Base-by-base conservation (phyloP, 768 basidiomycete genomes). In the Lentinula edodes region DNA sequence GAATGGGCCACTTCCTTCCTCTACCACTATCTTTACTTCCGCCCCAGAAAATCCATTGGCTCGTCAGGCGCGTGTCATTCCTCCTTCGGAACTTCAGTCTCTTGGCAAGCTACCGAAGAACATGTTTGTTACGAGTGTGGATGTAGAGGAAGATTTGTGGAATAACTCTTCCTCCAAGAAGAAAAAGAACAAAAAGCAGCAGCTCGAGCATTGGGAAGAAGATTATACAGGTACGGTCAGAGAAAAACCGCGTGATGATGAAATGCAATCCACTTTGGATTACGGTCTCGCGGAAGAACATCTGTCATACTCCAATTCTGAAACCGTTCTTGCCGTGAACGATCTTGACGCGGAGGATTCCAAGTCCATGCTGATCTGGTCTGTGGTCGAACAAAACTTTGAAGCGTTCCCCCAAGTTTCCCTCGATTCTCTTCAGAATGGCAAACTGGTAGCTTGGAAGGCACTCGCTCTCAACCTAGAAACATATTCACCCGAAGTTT, bases 71-170 rank as follows among this genome's bases (percentile, higher is more conserved):
- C 73, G 67, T 0, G 64, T 82, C 35, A 60, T 83, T 16, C 80
- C 82, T 6, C 82, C 83, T 5, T 83, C 82, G 13, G 74, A 77
- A 63, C 78, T 76, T 35, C 46, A 72, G 23, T 70, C 67, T 35
- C 61, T 62, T 5, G 74, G 74, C 15, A 66, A 68, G 41, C 63
- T 84, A 0, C 82, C 82, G 0, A 60, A 71, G 9, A 81, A 82
- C 45, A 51, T 83, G 52, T 78, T 83, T 57, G 81, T 83, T 20
- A 84, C 82, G 8, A 80, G 80, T 60, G 70, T 84, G 3, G 79
- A 84, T 46, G 80, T 84, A 18, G 81, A 82, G 61, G 77, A 71
- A 41, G 38, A 34, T 18, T 56, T 54, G 28, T 15, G 58, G 65
- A 39, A 67, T 65, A 58, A 66, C 62, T 58, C 74, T 72, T 65